Base-by-base conservation (phyloP, 2,329 filamentous ascomycete species). In the Pleomassaria siparia region DNA sequence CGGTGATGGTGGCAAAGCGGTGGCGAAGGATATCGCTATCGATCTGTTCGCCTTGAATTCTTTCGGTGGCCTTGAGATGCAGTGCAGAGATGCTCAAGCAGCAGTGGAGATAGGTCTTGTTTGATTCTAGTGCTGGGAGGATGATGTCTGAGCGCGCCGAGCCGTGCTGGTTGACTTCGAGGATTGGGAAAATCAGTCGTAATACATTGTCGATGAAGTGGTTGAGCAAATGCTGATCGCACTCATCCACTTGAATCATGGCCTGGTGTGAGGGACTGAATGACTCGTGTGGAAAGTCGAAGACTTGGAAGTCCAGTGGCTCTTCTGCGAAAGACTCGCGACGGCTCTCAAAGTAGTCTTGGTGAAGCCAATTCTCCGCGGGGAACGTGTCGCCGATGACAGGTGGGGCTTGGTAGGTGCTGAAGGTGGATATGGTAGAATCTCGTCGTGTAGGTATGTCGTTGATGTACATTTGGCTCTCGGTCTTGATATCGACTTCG, bases 401-500 rank as follows among this genome's bases (percentile, higher is more conserved):
- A 24, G 89, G 88, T 13, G 90, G 90, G 18, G 86, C 84, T 62
- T 89, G 86, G 69, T 85, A 94, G n/a, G 89, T 91, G 80, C 86
- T 95, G 73, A 95, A 96, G 20, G 91, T 95, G 0, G 91, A 95
- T 29, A 91, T 86, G 25, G 89, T 89, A 11, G 91, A 95, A 72
- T 96, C 91, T 57, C 85, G 80, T 50, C 92, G 79, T 12, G 91
- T 88, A 4, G 89, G 90, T 46, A 96, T 81, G 67, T 96, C 89
- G 63, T 96, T 90, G 72, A 96, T 85, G 71, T 89, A 96, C 78
- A 95, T 91, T 60, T 96, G 90, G 55, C 89, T 82, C 75, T 96
- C 92, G 1, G 91, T 96, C 80, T 92, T 95, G 76, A 97, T 88
- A 70, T 96, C 92, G 51, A 96, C 86, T 72, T 96, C 92, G 69